These are phyloP conservation scores for Cryphonectria carpinicola DNA, from an alignment of 2,329 filamentous ascomycete genomes.

Conservation along the genomic window DNA sequence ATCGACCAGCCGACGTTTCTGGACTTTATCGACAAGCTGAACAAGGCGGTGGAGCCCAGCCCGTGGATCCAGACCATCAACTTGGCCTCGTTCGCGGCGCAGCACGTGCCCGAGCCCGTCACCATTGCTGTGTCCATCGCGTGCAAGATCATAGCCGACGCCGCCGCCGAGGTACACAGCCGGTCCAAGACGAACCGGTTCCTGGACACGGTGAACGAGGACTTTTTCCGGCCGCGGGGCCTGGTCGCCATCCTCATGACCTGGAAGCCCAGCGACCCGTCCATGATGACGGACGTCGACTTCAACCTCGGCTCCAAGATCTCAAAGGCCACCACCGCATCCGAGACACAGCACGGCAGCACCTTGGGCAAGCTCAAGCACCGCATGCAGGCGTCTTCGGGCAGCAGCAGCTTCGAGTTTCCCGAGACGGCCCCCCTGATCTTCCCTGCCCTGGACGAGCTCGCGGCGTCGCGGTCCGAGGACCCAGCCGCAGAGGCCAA, in stretches of 20 bases:
- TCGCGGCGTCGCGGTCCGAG: constrained; percentile 27
- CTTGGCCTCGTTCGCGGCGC: constrained; percentile 43
- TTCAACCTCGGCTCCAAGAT: constrained; percentile 41
- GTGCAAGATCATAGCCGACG: constrained; percentile 46
- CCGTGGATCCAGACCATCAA: constrained; percentile 47
- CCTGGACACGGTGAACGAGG: constrained; percentile 58
- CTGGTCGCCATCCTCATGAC: constrained; percentile 56
- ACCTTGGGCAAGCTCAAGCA: constrained; percentile 35
- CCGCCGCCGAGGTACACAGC: constrained; percentile 45
- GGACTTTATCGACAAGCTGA: constrained; percentile 51
- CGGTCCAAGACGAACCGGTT: constrained; percentile 54
- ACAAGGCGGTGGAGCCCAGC: constrained; percentile 43
- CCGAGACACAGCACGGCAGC: constrained; percentile 7
- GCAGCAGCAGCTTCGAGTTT: constrained; percentile 44
- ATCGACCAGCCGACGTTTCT: constrained; percentile 54
- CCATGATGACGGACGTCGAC: constrained; percentile 35
- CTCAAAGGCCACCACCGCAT: constrained; percentile 35
- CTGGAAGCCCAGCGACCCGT: constrained; percentile 48
- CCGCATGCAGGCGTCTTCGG: constrained; percentile 43
- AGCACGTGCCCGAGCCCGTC: constrained; percentile 44
- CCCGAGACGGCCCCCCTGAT: constrained; percentile 53
- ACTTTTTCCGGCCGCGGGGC: constrained; percentile 60
- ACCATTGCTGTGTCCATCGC: constrained; percentile 48
- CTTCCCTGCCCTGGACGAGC: constrained; percentile 48
- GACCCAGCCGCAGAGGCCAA: constrained; percentile 29